A percentile compares a stretch with the other conserved stretches of the same genome.
phyloP scores from a whole-genome alignment of 371 early-diverging fungal genomes.

The Circinella minor region DNA sequence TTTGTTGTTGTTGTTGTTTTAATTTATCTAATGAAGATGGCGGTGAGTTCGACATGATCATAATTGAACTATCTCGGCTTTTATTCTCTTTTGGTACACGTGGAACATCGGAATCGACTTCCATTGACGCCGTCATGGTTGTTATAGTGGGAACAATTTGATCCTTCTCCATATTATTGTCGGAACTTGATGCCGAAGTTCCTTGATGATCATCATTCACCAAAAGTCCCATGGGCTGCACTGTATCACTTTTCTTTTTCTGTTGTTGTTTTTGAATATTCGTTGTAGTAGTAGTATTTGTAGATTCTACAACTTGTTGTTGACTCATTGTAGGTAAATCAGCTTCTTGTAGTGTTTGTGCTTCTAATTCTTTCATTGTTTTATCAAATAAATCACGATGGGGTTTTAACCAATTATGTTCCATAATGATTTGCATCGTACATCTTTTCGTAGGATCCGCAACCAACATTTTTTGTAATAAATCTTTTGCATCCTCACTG shows the following conservation, averaged over 20 bases:
- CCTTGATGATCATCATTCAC: slow-evolving; percentile 3
- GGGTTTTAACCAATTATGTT: slow-evolving; percentile 71
- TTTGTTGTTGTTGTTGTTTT: neutral
- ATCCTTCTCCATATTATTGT: neutral
- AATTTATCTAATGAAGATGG: neutral
- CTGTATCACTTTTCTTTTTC: neutral
- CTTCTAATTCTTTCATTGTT: slow-evolving; percentile 25
- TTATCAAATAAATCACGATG: slow-evolving; percentile 40
- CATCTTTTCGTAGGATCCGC: slow-evolving; percentile 89
- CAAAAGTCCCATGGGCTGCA: slow-evolving; percentile 8
- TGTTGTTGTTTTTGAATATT: neutral
- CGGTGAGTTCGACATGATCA: slow-evolving; percentile 5
- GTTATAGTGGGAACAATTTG: slow-evolving; percentile 14
- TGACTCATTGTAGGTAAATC: slow-evolving; percentile 20
- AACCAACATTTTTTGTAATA: slow-evolving; percentile 91
- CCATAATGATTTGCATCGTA: slow-evolving; percentile 85
- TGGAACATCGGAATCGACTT: slow-evolving; percentile 16
- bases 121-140: neutral
- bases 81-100: slow-evolving; percentile 8
- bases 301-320: slow-evolving; percentile 33
- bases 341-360: slow-evolving; percentile 22
- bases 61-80: slow-evolving; percentile 6
- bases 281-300: slow-evolving; percentile 64
- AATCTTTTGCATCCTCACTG: slow-evolving; percentile 75
- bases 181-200: slow-evolving; percentile 8